phyloP scores from a whole-genome alignment of 225 moss, liverwort and hornwort species.

The Pseudoscleropodium purum region DNA sequence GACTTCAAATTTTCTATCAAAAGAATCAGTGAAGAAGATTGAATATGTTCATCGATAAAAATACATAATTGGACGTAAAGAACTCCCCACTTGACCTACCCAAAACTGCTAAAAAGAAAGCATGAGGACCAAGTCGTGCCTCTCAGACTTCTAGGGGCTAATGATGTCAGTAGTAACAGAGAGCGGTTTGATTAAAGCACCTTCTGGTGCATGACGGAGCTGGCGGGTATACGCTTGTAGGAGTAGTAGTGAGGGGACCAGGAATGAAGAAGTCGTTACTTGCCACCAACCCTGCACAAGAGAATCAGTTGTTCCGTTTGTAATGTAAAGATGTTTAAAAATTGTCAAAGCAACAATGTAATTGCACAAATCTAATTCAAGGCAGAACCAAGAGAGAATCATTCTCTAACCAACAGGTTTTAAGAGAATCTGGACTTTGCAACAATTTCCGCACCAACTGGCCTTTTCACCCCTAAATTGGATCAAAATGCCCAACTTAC shows the following conservation, averaged over 20 bases:
- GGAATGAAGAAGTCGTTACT: constrained; percentile 71
- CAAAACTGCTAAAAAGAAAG: neutral
- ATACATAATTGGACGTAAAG: too few relatives aligned
- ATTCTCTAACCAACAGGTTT: neutral
- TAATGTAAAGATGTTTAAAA: neutral
- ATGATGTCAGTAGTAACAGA: neutral
- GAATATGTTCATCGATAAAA: neutral
- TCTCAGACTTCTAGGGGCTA: neutral
- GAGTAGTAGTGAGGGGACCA: constrained; percentile 9
- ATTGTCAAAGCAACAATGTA: neutral
- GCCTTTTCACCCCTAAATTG: neutral
- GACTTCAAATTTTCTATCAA: neutral
- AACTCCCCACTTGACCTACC: neutral
- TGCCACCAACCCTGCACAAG: constrained; percentile 37
- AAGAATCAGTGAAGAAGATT: neutral
- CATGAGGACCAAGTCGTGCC: neutral
- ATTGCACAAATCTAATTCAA: neutral
- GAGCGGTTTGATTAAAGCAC: neutral
- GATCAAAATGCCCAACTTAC: neutral
- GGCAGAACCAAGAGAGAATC: neutral
- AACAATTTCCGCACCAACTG: neutral
- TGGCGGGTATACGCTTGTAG: neutral
- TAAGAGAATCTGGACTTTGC: too few relatives aligned
- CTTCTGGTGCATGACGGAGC: constrained; percentile 7
- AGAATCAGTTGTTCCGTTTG: neutral